Percentiles rank a stretch among this genome's conserved stretches.
Evolutionary conservation across 331 rosid genomes (phyloP).

Genomic region (Stylosanthes scabra): DNA sequence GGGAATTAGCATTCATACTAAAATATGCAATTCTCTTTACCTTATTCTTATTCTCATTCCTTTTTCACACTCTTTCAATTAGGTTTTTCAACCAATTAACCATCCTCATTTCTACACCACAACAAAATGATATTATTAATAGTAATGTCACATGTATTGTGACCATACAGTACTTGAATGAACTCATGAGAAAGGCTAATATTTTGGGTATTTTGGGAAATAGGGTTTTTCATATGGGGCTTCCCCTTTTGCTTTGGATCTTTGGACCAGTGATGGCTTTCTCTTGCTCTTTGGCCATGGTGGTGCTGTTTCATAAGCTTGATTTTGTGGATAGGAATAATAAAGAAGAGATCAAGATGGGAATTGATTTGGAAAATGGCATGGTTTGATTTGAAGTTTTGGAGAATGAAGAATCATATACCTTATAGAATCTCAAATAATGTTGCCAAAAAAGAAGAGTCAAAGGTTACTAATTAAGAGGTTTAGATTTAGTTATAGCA

Average conservation of each 20-base stretch:
- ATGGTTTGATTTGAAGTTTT: neutral
- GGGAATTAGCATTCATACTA: conserved; percentile 43
- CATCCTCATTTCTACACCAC: conserved; percentile 42
- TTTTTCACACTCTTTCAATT: conserved; percentile 45
- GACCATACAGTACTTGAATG: conserved; percentile 1
- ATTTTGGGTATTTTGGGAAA: conserved; percentile 34
- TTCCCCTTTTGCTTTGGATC: conserved; percentile 42
- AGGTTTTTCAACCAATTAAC: conserved; percentile 44
- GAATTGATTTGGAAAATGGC: neutral
- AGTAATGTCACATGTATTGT: neutral
- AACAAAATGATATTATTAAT: neutral
- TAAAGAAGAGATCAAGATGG: neutral
- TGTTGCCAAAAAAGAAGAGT: no score
- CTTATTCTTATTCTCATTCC: conserved; percentile 45
- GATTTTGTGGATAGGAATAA: conserved; percentile 7
- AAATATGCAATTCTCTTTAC: conserved; percentile 45
- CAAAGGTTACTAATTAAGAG: no score
- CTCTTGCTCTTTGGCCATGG: neutral
- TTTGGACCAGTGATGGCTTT: no score
- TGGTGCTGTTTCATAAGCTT: conserved; percentile 23
- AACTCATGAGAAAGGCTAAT: conserved; percentile 30
- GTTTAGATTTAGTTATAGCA: no score
- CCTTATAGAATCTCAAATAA: no score
- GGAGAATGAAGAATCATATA: no score
- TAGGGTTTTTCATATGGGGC: conserved; percentile 20